These are phyloP conservation scores for Sclerotinia sclerotiorum DNA, from an alignment of 2,329 filamentous ascomycete genomes.

Conservation along the genomic window DNA sequence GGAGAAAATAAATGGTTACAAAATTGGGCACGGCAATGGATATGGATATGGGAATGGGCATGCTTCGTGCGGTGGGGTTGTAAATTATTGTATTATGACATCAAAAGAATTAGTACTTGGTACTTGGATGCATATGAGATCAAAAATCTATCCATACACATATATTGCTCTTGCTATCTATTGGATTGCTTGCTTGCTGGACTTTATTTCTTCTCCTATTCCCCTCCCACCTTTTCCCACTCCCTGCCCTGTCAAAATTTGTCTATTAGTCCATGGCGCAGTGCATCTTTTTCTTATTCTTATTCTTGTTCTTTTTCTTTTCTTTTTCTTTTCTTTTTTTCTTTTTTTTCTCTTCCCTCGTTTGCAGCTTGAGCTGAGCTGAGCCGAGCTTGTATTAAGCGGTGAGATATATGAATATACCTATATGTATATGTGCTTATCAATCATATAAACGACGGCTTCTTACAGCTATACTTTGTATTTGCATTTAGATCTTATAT, in stretches of 20 bases:
- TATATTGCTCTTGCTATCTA: neutral
- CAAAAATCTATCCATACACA: neutral
- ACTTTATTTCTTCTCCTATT: too few relatives aligned
- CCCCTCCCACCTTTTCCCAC: neutral
- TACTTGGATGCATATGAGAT: constrained; percentile 9
- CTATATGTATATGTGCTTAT: neutral
- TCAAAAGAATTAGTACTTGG: neutral
- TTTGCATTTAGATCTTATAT: too few relatives aligned
- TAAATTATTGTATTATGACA: constrained; percentile 24
- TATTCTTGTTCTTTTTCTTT: too few relatives aligned
- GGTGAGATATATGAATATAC: neutral
- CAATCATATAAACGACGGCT: neutral
- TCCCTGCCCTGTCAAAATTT: neutral
- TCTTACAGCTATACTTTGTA: neutral
- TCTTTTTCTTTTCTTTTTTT: too few relatives aligned
- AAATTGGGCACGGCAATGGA: constrained; percentile 1
- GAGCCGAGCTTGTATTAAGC: neutral
- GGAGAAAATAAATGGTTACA: constrained; percentile 2
- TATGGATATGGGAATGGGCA: neutral
- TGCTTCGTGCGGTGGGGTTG: constrained; percentile 3
- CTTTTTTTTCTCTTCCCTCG: too few relatives aligned
- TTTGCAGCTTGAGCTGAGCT: neutral
- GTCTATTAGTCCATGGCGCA: too few relatives aligned
- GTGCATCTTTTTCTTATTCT: neutral
- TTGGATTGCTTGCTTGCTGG: neutral